phyloP scores from a whole-genome alignment of 192 early-diverging fungal genomes.

The Chytriomyces sp. region DNA sequence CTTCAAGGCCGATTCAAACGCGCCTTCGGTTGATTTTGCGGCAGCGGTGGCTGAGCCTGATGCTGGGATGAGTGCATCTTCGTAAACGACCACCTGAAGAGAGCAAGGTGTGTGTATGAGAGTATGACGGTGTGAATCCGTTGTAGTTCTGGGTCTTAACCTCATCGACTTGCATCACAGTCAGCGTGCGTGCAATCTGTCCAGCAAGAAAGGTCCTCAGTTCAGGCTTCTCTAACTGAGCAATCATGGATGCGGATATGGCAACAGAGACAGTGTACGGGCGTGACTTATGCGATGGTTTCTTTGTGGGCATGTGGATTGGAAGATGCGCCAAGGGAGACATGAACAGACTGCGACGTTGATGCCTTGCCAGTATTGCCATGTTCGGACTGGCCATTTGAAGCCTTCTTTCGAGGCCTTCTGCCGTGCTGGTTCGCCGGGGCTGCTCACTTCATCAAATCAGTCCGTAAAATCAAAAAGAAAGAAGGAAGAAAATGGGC shows the following conservation, averaged over 20 bases:
- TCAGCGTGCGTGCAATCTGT: conserved; percentile 66
- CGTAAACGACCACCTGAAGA: conserved; percentile 59
- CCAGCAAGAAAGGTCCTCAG: conserved; percentile 74
- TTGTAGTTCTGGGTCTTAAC: background rate
- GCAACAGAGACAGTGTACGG: conserved; percentile 69
- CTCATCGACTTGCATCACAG: conserved; percentile 70
- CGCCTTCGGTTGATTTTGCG: conserved; percentile 8
- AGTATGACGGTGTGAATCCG: too few species aligned
- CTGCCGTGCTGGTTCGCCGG: background rate
- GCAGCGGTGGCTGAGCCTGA: background rate
- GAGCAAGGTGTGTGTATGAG: too few species aligned
- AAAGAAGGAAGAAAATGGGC: too few species aligned
- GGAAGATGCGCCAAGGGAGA: too few species aligned
- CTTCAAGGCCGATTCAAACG: conserved; percentile 42
- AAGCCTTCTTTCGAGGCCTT: background rate
- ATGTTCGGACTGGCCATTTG: background rate
- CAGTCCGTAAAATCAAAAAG: too few species aligned
- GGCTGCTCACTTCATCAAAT: background rate
- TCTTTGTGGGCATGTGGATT: too few species aligned
- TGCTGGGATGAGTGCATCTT: conserved; percentile 50
- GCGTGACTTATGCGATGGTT: background rate
- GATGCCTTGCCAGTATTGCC: background rate
- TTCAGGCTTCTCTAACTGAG: conserved; percentile 65
- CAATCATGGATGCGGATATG: conserved; percentile 68
- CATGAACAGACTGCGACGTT: too few species aligned